phyloP scores from a whole-genome alignment of 371 early-diverging fungal genomes.

The Parasitella parasitica region DNA sequence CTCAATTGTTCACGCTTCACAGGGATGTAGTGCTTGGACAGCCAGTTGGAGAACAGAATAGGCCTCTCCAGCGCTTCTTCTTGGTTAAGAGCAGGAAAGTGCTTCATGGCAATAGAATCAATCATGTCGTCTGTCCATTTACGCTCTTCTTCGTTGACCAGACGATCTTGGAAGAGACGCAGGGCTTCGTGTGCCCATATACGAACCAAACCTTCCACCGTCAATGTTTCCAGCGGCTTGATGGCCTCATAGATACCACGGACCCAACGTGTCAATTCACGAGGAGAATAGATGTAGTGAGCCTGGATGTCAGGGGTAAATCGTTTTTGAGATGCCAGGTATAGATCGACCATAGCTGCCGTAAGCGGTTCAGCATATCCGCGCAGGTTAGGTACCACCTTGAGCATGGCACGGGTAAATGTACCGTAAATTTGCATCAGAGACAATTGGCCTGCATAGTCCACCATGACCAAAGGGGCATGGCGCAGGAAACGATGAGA shows the following conservation, averaged over 20 bases:
- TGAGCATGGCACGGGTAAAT: constrained; percentile 91
- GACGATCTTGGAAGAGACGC: constrained; percentile 97
- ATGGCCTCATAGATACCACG: constrained; percentile 97
- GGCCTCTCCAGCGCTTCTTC: constrained; percentile 82
- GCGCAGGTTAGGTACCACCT: constrained; percentile 89
- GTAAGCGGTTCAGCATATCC: constrained; percentile 94
- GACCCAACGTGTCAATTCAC: constrained; percentile 98
- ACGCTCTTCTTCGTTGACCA: constrained; percentile 89
- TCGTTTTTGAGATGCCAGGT: constrained; percentile 81
- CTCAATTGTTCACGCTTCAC: constrained; percentile 89
- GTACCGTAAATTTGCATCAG: constrained; percentile 96
- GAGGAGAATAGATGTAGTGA: constrained; percentile 98
- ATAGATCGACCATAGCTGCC: constrained; percentile 97
- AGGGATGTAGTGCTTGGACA: constrained; percentile 89
- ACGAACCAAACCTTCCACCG: constrained; percentile 88
- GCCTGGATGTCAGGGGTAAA: constrained; percentile 98
- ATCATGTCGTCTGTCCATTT: constrained; percentile 92
- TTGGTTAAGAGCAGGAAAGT: constrained; percentile 85
- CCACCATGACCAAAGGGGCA: constrained; percentile 96
- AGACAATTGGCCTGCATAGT: constrained; percentile 94
- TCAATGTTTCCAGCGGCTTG: constrained; percentile 77
- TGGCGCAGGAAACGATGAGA: constrained; percentile 96
- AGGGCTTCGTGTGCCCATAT: constrained; percentile 98
- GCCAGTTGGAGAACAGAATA: constrained; percentile 97
- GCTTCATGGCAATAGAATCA: constrained; percentile 78